These are phyloP conservation scores for Cornus kousa DNA, from an alignment of 148 eudicot genomes.

Conservation along the genomic window DNA sequence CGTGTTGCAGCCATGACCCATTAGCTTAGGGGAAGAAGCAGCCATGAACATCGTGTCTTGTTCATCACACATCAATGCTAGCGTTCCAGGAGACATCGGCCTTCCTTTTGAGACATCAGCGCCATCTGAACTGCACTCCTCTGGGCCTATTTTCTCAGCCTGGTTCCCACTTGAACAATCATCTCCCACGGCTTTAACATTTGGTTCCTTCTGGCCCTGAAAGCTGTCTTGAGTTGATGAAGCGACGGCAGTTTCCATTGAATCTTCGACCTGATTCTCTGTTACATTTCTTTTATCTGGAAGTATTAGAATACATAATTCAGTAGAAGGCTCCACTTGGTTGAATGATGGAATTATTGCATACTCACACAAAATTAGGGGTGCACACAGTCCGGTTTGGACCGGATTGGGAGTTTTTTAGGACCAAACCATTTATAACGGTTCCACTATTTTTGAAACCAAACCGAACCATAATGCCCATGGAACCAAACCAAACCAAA, in stretches of 20 bases:
- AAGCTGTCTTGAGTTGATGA: slow-evolving; percentile 34
- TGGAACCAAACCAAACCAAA: too few relatives aligned
- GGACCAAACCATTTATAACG: too few relatives aligned
- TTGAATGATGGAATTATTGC: too few relatives aligned
- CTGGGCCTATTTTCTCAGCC: slow-evolving; percentile 40
- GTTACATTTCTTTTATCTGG: too few relatives aligned
- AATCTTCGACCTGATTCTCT: too few relatives aligned
- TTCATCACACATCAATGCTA: slow-evolving; percentile 84
- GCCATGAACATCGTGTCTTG: slow-evolving; percentile 62
- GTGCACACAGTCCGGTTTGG: too few relatives aligned
- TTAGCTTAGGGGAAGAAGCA: slow-evolving; percentile 46
- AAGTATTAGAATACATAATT: too few relatives aligned
- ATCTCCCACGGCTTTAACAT: slow-evolving; percentile 30
- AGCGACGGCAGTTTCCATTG: slow-evolving; percentile 1
- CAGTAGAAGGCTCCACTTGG: too few relatives aligned
- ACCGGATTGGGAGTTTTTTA: too few relatives aligned
- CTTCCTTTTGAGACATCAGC: slow-evolving; percentile 54
- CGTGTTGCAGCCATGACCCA: slow-evolving; percentile 26
- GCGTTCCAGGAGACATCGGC: slow-evolving; percentile 84
- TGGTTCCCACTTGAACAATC: slow-evolving; percentile 41
- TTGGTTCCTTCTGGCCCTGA: slow-evolving; percentile 30
- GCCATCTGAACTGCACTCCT: slow-evolving; percentile 54
- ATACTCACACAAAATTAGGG: too few relatives aligned
- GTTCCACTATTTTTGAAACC: too few relatives aligned
- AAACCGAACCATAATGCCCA: too few relatives aligned